Conservation (phyloP, 2,329 filamentous ascomycete species). For the Ophiosphaerella korrae region DNA sequence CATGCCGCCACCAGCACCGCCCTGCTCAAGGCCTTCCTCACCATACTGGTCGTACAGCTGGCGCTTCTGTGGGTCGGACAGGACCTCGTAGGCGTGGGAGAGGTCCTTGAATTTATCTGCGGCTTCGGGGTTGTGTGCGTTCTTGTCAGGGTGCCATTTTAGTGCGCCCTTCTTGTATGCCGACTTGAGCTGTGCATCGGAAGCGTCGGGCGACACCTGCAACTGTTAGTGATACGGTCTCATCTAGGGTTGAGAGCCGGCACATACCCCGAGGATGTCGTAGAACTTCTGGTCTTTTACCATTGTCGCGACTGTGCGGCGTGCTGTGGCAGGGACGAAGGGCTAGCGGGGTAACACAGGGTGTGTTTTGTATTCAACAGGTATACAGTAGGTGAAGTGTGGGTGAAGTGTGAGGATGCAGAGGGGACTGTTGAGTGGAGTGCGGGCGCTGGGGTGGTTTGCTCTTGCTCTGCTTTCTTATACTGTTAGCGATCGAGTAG, state of each 20-base stretch:
- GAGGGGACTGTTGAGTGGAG: conserved; percentile 1
- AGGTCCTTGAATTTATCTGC: conserved; percentile 99
- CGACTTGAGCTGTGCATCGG: conserved; percentile 87
- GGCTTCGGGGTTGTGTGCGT: conserved; percentile 87
- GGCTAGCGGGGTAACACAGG: conserved; percentile 27
- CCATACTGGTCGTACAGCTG: conserved; percentile 95
- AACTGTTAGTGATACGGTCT: conserved; percentile 16
- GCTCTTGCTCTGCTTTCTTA: conserved; percentile 3
- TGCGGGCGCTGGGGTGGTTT: conserved; percentile 8
- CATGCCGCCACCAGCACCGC: conserved; percentile 83
- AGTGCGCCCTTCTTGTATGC: conserved; percentile 83
- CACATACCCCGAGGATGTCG: conserved; percentile 73
- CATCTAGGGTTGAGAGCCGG: conserved; percentile 33
- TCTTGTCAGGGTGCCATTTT: conserved; percentile 93
- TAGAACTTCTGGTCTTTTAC: conserved; percentile 81
- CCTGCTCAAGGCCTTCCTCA: conserved; percentile 88
- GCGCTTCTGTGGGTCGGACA: conserved; percentile 91
- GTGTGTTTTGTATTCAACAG: too few species aligned
- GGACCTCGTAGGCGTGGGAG: conserved; percentile 92
- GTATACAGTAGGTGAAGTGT: conserved; percentile 13
- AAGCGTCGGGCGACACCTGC: conserved; percentile 77
- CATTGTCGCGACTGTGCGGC: conserved; percentile 59
- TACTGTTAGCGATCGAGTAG: conserved; percentile 23
- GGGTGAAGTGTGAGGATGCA: conserved; percentile 14
- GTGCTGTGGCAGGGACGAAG: conserved; percentile 18